phyloP scores from a whole-genome alignment of 2,329 filamentous ascomycete genomes.

The Aspergillus sp. region DNA sequence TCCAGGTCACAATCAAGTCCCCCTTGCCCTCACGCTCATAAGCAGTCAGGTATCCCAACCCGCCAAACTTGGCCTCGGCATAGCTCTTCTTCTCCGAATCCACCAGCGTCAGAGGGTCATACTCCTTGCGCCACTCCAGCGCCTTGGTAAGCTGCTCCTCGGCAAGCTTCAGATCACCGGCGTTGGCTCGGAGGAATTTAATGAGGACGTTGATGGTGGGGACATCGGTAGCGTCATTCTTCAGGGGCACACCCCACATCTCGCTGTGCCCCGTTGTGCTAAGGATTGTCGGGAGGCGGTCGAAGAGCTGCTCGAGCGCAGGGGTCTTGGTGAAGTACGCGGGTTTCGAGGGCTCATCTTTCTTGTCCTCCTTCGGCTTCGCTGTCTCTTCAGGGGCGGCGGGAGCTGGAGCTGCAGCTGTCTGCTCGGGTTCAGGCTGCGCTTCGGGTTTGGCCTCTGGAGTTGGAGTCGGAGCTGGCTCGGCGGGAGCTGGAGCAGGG shows the following conservation, averaged over 20 bases:
- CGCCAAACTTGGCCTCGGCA: slow-evolving; percentile 71
- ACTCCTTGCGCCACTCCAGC: slow-evolving; percentile 79
- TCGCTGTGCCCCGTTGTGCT: slow-evolving; percentile 67
- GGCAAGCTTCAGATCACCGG: slow-evolving; percentile 72
- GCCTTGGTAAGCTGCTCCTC: slow-evolving; percentile 78
- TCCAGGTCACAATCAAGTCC: slow-evolving; percentile 77
- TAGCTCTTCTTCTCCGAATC: slow-evolving; percentile 60
- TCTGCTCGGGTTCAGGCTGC: slow-evolving; percentile 4
- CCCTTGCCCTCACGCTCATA: slow-evolving; percentile 60
- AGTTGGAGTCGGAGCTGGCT: slow-evolving; percentile 9
- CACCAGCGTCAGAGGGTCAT: slow-evolving; percentile 70
- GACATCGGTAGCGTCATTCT: slow-evolving; percentile 56
- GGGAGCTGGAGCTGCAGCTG: slow-evolving; percentile 13
- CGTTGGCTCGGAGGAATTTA: slow-evolving; percentile 92
- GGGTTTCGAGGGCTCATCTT: slow-evolving; percentile 33
- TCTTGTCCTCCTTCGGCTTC: slow-evolving; percentile 28
- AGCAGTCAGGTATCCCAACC: slow-evolving; percentile 79
- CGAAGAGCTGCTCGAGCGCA: slow-evolving; percentile 61
- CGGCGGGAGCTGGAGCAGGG: slow-evolving; percentile 12
- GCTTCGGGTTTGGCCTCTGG: slow-evolving; percentile 3
- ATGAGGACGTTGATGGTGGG: slow-evolving; percentile 84
- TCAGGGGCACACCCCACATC: slow-evolving; percentile 83
- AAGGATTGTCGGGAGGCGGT: slow-evolving; percentile 62
- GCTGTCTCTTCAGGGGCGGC: not conserved
- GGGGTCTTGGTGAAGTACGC: slow-evolving; percentile 43